Percentiles rank a stretch among this genome's conserved stretches.
These are phyloP conservation scores for Aspergillus piperis DNA, from an alignment of 2,329 filamentous ascomycete species.

Conservation along the genomic window DNA sequence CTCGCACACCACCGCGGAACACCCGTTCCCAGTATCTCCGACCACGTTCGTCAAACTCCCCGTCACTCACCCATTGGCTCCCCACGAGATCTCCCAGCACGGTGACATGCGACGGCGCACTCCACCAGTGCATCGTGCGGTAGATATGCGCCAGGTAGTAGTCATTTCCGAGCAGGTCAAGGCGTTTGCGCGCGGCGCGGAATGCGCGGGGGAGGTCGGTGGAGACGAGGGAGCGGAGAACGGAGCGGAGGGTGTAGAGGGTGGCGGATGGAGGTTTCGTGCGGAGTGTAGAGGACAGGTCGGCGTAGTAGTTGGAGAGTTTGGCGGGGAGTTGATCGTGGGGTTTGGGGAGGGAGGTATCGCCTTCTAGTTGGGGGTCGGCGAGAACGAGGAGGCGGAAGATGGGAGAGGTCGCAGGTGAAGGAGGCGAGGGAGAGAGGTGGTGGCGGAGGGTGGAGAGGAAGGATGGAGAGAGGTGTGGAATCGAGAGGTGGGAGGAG, in stretches of 20 bases:
- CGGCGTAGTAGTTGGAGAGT: slow-evolving; percentile 38
- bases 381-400: slow-evolving; percentile 86
- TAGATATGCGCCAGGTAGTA: slow-evolving; percentile 94
- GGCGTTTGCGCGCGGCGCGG: slow-evolving; percentile 69
- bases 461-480: slow-evolving; percentile 24
- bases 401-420: slow-evolving; percentile 55
- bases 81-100: slow-evolving; percentile 90
- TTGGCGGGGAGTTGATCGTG: slow-evolving; percentile 48
- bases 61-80: slow-evolving; percentile 89
- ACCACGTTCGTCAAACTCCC: slow-evolving; percentile 75
- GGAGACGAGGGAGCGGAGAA: slow-evolving; percentile 49
- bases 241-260: slow-evolving; percentile 24
- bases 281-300: slow-evolving; percentile 13
- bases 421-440: slow-evolving; percentile 20
- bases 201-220: slow-evolving; percentile 70
- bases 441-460: slow-evolving; percentile 43
- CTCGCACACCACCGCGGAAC: slow-evolving; percentile 67
- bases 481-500: neutral
- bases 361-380: slow-evolving; percentile 91
- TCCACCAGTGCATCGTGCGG: slow-evolving; percentile 79
- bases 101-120: slow-evolving; percentile 78
- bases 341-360: slow-evolving; percentile 71
- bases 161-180: slow-evolving; percentile 93
- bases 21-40: slow-evolving; percentile 78
- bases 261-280: neutral